Base-by-base conservation (phyloP, 345 rosid genomes). In the Barbarea vulgaris region DNA sequence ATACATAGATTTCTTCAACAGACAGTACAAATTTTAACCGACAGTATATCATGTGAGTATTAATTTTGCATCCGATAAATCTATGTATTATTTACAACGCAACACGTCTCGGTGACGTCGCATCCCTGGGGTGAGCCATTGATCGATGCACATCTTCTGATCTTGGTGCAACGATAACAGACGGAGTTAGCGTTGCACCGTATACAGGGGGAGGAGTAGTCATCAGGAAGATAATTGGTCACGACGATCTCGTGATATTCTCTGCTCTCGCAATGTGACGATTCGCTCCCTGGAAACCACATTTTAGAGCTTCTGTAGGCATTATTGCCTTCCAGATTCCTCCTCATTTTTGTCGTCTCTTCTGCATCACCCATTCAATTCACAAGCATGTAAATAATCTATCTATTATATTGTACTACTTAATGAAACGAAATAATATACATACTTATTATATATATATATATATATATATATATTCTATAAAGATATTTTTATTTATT, bases 291-390 rank as follows among this genome's bases (percentile, higher is more conserved):
- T 37, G 14, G 5, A 9, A 1, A 0, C 6, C 0, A 6, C 10
- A 33, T 51, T 67, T 52, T 67, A 6, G 48, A 67, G 39, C 48
- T 59, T 71, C 27, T 24, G 18, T 22, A 3, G 3, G n/a, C n/a
- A n/a, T n/a, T 50, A 47, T 7, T 3, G 24, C 58, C 19, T 48
- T 71, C 59, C 75, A 70, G 33, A 7, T 31, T 57, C 3, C 33
- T 66, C 59, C 17, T 21, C 57, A 3, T 47, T 12, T 46, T 70
- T n/a, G 6, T 7, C 9, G 57, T 46, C 25, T 58, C 75, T 70
- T 59, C 75, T 70, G 48, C 47, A 22, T 47, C 67, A 64, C 41
- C 55, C 54, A 56, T 13, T 18, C 15, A 57, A 28, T 28, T 56
- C 39, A 28, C 27, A 69, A 13, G 22, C 9, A 9, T 9, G 4